A percentile compares a stretch with the other conserved stretches of the same genome.
phyloP scores from a whole-genome alignment of 352 stramenopile species.

The Globisporangium megalacanthum region DNA sequence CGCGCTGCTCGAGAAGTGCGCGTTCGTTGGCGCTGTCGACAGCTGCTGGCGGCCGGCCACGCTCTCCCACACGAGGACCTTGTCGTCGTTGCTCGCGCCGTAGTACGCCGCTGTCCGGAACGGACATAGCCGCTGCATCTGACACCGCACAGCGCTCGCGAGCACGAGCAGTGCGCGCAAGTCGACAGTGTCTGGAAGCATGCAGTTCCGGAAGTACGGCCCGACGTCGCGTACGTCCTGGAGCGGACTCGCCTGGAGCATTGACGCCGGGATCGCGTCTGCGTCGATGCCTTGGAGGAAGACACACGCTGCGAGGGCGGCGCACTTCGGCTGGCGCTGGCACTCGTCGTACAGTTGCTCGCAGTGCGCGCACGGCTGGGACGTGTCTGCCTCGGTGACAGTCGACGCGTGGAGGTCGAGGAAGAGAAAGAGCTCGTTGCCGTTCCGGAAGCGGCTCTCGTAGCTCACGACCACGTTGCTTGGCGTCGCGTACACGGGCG shows the following conservation, averaged over 20 bases:
- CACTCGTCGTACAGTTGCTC: conserved; percentile 49
- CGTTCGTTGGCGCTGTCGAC: not conserved
- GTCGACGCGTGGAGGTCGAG: conserved; percentile 30
- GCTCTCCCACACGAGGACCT: conserved; percentile 44
- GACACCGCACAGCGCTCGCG: conserved; percentile 41
- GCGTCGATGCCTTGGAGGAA: conserved; percentile 25
- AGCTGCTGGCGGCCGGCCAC: conserved; percentile 20
- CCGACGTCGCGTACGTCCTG: conserved; percentile 27
- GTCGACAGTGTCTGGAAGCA: conserved; percentile 16
- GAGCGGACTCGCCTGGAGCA: conserved; percentile 14
- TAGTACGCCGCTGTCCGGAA: conserved; percentile 18
- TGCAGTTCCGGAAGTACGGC: conserved; percentile 26
- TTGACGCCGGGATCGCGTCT: conserved; percentile 12
- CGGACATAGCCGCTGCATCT: conserved; percentile 40
- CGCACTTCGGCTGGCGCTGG: conserved; percentile 27
- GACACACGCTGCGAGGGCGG: conserved; percentile 30
- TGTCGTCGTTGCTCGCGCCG: conserved; percentile 13
- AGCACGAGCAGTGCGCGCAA: conserved; percentile 38
- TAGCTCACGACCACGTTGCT: conserved; percentile 49
- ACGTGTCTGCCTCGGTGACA: conserved; percentile 33
- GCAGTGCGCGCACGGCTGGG: conserved; percentile 45
- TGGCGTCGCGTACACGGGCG: conserved; percentile 20
- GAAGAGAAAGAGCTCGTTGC: conserved; percentile 33
- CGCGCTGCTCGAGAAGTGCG: conserved; percentile 5
- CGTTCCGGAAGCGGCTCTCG: conserved; percentile 24